Evolutionary conservation across 345 rosid genomes (phyloP), one percentile per base, ranked within the genome.

Genomic region (Carallia pectinifolia): DNA sequence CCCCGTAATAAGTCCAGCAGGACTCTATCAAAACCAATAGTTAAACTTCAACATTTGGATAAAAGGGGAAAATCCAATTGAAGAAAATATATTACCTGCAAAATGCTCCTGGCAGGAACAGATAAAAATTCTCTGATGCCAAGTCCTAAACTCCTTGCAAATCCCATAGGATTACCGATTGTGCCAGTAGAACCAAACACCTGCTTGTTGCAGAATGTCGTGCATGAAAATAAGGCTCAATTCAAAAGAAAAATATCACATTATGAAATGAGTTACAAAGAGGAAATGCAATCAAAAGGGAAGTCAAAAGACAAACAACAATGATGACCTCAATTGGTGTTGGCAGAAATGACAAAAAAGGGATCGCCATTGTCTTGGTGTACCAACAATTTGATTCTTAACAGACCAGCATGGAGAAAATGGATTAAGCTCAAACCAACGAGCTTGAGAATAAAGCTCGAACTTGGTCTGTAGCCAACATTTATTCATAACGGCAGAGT

Each of bases 171-270:
- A 83, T 94, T 94, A 64, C 98, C 98, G 53, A 94, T 94, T 64
- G 91, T 93, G 59, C 98, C 97, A 81, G 98, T 96, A 79, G 98
- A 94, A 67, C 96, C 98, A 72, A 94, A 85, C 63, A 94, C 91
- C 98, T 94, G 80, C 66, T 74, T 58, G 68, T 79, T 66, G 72
- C 59, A 69, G 64, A 75, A 65, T 40, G 9, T 39, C 4, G 12
- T 30, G 55, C 30, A 69, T 27, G 23, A 36, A 77, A 68, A 29
- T 40, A 61, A 10, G 12, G 16, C 47, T 55, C 53, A 59, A 67
- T 65, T 31, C 38, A 62, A 67, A 55, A 58, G 31, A 6, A 56
- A 64, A 60, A 30, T n/a, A 31, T 65, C 30, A 47, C 36, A 47
- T 48, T 34, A 23, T 56, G 60, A 27, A 56, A 56, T 56, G 33